A percentile compares a stretch with the other conserved stretches of the same genome.
Evolutionary conservation across 257 asterid species (phyloP).

Genomic region (Solanum peruvianum): DNA sequence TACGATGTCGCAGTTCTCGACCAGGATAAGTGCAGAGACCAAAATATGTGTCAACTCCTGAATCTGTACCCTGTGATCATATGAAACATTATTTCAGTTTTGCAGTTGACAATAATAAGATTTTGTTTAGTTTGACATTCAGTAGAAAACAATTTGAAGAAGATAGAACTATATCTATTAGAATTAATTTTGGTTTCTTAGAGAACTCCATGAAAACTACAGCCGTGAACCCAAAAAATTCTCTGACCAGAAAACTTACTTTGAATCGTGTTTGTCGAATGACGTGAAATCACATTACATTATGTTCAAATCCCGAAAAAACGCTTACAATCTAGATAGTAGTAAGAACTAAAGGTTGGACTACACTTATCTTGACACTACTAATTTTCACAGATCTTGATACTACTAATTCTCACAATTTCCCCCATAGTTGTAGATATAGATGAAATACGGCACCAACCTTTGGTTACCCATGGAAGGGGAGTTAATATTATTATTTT

Average conservation of each 20-base stretch:
- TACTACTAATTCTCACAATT: not conserved
- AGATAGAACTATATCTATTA: not conserved
- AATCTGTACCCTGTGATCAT: conserved; percentile 55
- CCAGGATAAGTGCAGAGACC: conserved; percentile 93
- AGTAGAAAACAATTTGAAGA: too few relatives aligned
- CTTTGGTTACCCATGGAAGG: not conserved
- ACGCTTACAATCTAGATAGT: not conserved
- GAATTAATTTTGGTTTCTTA: not conserved
- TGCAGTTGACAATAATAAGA: not conserved
- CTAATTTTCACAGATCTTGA: not conserved
- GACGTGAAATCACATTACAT: not conserved
- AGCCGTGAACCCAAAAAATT: not conserved
- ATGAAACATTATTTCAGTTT: not conserved
- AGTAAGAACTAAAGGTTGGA: not conserved
- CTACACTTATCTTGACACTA: not conserved
- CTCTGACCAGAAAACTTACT: not conserved
- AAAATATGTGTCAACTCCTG: conserved; percentile 90
- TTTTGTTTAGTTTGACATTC: not conserved
- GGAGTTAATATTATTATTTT: not conserved
- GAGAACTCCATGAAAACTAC: not conserved
- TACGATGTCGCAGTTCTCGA: conserved; percentile 73
- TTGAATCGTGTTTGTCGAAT: not conserved
- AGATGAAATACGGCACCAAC: not conserved
- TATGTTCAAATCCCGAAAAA: not conserved
- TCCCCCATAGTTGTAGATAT: not conserved